phyloP scores from a whole-genome alignment of 768 basidiomycete genomes.

The Lactifluus rugatus region DNA sequence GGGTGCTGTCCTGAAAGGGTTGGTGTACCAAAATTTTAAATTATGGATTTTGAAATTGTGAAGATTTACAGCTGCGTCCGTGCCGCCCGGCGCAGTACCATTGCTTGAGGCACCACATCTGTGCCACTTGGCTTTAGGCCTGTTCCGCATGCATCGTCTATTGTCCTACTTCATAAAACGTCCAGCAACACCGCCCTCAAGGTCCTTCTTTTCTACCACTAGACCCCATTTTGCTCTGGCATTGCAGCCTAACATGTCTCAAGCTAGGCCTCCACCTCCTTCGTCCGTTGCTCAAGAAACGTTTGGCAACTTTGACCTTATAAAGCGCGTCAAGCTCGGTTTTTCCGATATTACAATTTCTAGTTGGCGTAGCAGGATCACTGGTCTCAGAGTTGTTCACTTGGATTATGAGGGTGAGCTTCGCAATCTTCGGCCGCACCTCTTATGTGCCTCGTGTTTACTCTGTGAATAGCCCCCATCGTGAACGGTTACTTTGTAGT shows the following conservation, averaged over 20 bases:
- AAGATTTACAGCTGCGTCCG: too few relatives aligned
- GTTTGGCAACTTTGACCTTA: slow-evolving; percentile 76
- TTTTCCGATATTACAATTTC: slow-evolving; percentile 74
- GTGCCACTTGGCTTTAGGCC: neutral
- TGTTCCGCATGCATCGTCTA: slow-evolving; percentile 4
- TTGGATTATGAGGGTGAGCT: slow-evolving; percentile 76
- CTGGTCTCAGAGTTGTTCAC: slow-evolving; percentile 85
- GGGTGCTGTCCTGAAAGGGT: too few relatives aligned
- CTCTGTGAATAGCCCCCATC: slow-evolving; percentile 53
- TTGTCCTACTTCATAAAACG: slow-evolving; percentile 9
- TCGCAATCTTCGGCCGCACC: neutral
- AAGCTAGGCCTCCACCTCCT: neutral
- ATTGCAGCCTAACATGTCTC: slow-evolving; percentile 9
- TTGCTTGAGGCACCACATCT: neutral
- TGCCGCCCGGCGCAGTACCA: neutral
- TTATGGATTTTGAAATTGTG: neutral
- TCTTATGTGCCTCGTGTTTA: slow-evolving; percentile 7
- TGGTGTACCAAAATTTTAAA: too few relatives aligned
- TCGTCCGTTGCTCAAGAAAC: slow-evolving; percentile 22
- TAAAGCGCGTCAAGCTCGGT: slow-evolving; percentile 65
- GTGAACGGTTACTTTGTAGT: slow-evolving; percentile 89
- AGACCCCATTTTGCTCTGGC: neutral
- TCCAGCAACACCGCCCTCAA: neutral
- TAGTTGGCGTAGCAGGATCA: slow-evolving; percentile 81
- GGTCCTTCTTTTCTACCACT: slow-evolving; percentile 6